A percentile compares a stretch with the other conserved stretches of the same genome.
Evolutionary conservation across 2,329 filamentous ascomycete species (phyloP).

Genomic region (Geosmithia morbida): DNA sequence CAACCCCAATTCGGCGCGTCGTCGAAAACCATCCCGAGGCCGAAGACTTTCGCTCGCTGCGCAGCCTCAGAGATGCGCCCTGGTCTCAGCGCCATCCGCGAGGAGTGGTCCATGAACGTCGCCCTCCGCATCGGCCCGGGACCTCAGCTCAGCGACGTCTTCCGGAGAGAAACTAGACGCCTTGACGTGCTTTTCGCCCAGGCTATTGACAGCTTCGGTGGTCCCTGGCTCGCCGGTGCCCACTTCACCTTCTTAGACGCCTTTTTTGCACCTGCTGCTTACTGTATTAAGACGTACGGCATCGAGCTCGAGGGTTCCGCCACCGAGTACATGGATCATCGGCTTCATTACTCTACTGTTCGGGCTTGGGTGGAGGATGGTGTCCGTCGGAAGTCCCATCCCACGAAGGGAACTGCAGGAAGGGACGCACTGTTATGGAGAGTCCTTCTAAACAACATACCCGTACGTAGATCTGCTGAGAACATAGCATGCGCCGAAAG

Average conservation of each 20-base stretch:
- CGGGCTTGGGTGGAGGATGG: slow-evolving; percentile 22
- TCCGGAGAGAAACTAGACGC: slow-evolving; percentile 19
- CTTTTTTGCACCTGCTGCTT: slow-evolving; percentile 26
- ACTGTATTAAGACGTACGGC: slow-evolving; percentile 21
- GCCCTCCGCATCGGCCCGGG: slow-evolving; percentile 19
- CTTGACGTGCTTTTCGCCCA: slow-evolving; percentile 21
- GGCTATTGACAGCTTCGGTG: slow-evolving; percentile 22
- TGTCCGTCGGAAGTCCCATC: slow-evolving; percentile 18
- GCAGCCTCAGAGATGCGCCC: slow-evolving; percentile 33
- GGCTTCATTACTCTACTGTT: slow-evolving; percentile 19
- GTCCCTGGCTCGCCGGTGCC: slow-evolving; percentile 23
- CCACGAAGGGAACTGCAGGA: slow-evolving; percentile 20
- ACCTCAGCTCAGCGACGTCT: slow-evolving; percentile 8
- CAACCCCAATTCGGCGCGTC: slow-evolving; percentile 20
- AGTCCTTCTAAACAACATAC: slow-evolving; percentile 8
- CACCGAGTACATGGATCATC: slow-evolving; percentile 17
- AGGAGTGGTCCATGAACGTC: slow-evolving; percentile 27
- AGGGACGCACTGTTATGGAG: slow-evolving; percentile 14
- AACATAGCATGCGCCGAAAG: too few relatives aligned
- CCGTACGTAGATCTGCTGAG: too few relatives aligned
- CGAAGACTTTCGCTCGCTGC: slow-evolving; percentile 24
- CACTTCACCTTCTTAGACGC: slow-evolving; percentile 24
- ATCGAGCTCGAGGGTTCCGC: slow-evolving; percentile 11
- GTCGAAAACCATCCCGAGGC: slow-evolving; percentile 24
- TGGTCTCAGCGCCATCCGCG: slow-evolving; percentile 22